Conservation (phyloP, 176 grass and related monocot genomes). For the Oryza glumipatula region DNA sequence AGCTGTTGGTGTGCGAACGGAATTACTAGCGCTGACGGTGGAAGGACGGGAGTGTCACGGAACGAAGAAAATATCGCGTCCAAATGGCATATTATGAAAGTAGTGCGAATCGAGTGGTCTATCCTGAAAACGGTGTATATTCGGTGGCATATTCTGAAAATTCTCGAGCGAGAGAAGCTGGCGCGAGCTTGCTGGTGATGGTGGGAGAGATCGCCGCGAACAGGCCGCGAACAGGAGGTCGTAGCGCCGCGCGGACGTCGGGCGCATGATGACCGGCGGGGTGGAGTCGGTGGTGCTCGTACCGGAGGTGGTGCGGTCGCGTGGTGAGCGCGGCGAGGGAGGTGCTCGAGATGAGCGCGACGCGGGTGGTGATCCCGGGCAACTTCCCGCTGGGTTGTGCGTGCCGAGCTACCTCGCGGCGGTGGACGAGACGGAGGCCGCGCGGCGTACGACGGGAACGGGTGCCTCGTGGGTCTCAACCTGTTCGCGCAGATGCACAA, state of each 20-base stretch:
- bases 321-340: conserved; percentile 54
- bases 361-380: conserved; percentile 59
- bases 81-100: too few species aligned
- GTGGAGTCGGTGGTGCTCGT: conserved; percentile 55
- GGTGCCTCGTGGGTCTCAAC: conserved; percentile 64
- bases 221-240: too few species aligned
- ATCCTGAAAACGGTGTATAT: too few species aligned
- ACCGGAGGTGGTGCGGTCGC: conserved; percentile 58
- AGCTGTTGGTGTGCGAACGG: too few species aligned
- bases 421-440: conserved; percentile 32
- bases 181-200: conserved; percentile 49
- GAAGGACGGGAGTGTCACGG: too few species aligned
- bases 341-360: conserved; percentile 61
- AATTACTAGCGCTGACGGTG: too few species aligned
- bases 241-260: neutral
- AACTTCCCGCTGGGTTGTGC: conserved; percentile 88
- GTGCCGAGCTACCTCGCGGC: conserved; percentile 63
- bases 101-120: too few species aligned
- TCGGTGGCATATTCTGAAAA: too few species aligned
- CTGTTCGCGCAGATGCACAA: conserved; percentile 62
- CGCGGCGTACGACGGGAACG: conserved; percentile 46
- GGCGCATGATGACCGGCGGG: conserved; percentile 17
- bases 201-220: conserved; percentile 55
- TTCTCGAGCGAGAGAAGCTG: neutral
- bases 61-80: too few species aligned